Base-by-base conservation (phyloP, 306 rosid species). In the Quercus bicolor region DNA sequence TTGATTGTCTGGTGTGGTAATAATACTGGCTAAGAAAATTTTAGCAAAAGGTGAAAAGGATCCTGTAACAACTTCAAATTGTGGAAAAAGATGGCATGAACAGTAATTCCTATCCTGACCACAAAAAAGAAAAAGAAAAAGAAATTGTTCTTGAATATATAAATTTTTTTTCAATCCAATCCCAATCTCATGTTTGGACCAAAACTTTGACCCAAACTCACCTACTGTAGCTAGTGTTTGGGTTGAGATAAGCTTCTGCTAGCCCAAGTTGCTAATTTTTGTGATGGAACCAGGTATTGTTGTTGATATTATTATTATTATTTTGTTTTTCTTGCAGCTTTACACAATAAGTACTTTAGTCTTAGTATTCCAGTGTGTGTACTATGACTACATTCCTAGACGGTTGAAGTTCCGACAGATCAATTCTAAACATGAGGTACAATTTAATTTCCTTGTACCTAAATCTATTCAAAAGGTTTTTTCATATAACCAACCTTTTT, bases 301-400 rank as follows among this genome's bases (percentile, higher is more conserved):
- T 9, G 9, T 31, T 56, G 6, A 21, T 57, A 8, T 8, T 10
- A 3, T 66, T 34, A 66, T 19, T 6, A n/a, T 33, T 52, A 21
- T 24, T 28, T 1, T 56, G 1, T 28, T 45, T 53, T 16, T 55
- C 5, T 48, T 77, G 71, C 90, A 95, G 98, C 94, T 95, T 56
- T 95, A 95, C 82, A 90, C 99, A 59, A 59, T 16, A 54, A 88
- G 88, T 19, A 95, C 99, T 0, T 40, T 95, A 40, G 85, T 90
- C n/a, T 84, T 95, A 55, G 99, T 93, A 9, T 34, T 91, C 72
- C 97, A 95, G 75, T 89, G 93, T 61, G 8, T 91, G 11, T 95
- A 93, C 71, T 95, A 95, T 52, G 98, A 93, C 77, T 75, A 87
- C 76, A 53, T 91, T 78, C 81, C 65, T 34, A 71, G 79, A 79